phyloP scores from a whole-genome alignment of 2,329 filamentous ascomycete genomes.

The Cladosporium sp. region DNA sequence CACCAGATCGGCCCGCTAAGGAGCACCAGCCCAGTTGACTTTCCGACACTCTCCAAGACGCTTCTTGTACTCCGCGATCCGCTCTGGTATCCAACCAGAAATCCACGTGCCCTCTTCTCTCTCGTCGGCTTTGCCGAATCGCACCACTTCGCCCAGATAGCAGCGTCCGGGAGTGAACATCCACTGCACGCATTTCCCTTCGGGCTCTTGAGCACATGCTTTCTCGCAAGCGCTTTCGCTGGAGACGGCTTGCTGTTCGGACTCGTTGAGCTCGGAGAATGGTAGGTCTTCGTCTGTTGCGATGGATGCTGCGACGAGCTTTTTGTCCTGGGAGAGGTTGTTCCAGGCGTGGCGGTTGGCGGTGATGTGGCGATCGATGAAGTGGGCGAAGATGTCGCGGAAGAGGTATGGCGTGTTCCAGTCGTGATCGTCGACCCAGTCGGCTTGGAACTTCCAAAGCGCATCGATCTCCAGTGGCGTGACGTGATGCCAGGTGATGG shows the following conservation, averaged over 20 bases:
- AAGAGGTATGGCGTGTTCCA: conserved; percentile 31
- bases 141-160: conserved; percentile 28
- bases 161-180: conserved; percentile 31
- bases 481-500: conserved; percentile 37
- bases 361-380: conserved; percentile 27
- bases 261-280: conserved; percentile 20
- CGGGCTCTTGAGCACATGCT: conserved; percentile 22
- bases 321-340: conserved; percentile 28
- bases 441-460: conserved; percentile 29
- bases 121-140: conserved; percentile 31
- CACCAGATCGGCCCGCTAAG: too few species aligned
- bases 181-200: conserved; percentile 32
- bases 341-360: conserved; percentile 31
- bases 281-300: conserved; percentile 19
- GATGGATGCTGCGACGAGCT: conserved; percentile 21
- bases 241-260: conserved; percentile 24
- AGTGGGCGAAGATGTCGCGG: conserved; percentile 30
- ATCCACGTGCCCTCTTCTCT: conserved; percentile 25
- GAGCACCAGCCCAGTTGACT: background rate
- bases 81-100: conserved; percentile 29
- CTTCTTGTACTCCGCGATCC: conserved; percentile 22
- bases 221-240: conserved; percentile 26
- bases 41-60: conserved; percentile 20
- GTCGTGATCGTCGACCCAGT: conserved; percentile 28
- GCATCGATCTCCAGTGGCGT: conserved; percentile 19